These are phyloP conservation scores for Botrytis deweyae DNA, from an alignment of 2,329 filamentous ascomycete genomes.

Conservation along the genomic window DNA sequence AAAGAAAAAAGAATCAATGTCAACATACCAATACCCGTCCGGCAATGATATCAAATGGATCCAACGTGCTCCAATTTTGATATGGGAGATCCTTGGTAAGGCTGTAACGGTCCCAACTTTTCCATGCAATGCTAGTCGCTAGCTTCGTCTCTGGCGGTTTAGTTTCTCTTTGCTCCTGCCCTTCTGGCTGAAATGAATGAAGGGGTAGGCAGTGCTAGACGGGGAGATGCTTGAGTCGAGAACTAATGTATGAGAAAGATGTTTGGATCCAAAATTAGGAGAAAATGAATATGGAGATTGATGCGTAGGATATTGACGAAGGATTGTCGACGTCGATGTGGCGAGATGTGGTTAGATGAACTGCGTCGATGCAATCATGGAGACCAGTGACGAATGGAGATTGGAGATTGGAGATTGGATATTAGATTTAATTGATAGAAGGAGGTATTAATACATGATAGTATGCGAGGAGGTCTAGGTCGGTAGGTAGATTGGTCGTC, in stretches of 20 bases:
- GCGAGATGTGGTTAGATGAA: neutral
- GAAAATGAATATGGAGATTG: conserved; percentile 8
- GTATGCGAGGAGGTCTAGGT: neutral
- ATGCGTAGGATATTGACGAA: neutral
- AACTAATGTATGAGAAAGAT: neutral
- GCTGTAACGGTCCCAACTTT: neutral
- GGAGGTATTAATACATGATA: neutral
- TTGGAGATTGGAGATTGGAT: no score
- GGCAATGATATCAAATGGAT: neutral
- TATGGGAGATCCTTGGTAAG: conserved; percentile 12
- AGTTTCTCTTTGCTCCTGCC: neutral
- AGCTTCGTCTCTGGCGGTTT: neutral
- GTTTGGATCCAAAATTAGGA: neutral
- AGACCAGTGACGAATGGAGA: neutral
- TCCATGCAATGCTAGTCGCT: neutral
- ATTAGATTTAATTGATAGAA: no score
- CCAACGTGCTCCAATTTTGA: neutral
- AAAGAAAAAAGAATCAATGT: neutral
- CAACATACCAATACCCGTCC: conserved; percentile 4
- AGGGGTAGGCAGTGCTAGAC: neutral
- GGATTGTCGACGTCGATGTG: neutral
- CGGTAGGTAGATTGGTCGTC: neutral
- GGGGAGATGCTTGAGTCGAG: neutral
- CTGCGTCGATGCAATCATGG: neutral
- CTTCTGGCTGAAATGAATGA: neutral